These are phyloP conservation scores for Chaetomiaceae sp. DNA, from an alignment of 2,329 filamentous ascomycete species.

Conservation along the genomic window DNA sequence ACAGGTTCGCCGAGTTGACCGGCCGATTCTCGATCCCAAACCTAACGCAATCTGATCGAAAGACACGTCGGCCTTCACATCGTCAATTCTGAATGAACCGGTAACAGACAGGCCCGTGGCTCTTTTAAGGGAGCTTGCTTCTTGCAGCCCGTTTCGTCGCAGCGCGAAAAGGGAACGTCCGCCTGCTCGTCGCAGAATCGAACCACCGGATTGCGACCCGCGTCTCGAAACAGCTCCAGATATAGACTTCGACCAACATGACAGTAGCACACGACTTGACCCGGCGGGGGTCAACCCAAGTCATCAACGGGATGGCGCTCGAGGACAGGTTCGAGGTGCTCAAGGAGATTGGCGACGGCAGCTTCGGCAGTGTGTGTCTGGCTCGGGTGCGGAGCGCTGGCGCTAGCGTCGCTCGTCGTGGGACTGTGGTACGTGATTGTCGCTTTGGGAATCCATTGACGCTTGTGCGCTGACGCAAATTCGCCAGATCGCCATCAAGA, in stretches of 20 bases:
- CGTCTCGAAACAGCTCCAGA: neutral
- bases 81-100: constrained; percentile 34
- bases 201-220: neutral
- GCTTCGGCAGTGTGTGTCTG: constrained; percentile 92
- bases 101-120: constrained; percentile 31
- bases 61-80: constrained; percentile 7
- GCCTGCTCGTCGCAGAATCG: constrained; percentile 2
- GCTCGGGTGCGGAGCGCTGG: constrained; percentile 89
- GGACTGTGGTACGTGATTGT: constrained; percentile 74
- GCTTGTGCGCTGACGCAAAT: constrained; percentile 14
- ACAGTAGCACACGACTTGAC: constrained; percentile 70
- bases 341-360: constrained; percentile 98
- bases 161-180: constrained; percentile 12
- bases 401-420: constrained; percentile 79
- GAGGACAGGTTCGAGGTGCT: constrained; percentile 95
- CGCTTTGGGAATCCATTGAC: neutral
- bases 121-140: constrained; percentile 34
- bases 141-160: constrained; percentile 13
- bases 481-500: constrained; percentile 93
- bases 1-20: constrained; percentile 2
- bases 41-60: constrained; percentile 3
- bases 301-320: constrained; percentile 54
- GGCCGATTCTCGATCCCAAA: neutral
- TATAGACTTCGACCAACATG: constrained; percentile 51
- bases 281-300: constrained; percentile 59